Evolutionary conservation across 176 grass and related monocot genomes (phyloP), one percentile per base, ranked within the genome.

Genomic region (Oryza nivara): DNA sequence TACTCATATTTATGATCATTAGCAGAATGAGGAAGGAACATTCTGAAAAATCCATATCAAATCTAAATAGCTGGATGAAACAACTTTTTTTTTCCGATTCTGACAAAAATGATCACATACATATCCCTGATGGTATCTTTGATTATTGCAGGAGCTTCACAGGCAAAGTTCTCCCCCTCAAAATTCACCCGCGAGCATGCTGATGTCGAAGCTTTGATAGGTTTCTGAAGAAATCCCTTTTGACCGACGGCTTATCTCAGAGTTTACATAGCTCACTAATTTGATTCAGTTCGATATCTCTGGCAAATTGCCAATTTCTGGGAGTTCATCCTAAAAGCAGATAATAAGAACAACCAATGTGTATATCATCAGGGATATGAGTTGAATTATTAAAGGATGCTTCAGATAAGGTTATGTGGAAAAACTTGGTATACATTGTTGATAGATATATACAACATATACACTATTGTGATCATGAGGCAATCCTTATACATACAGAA

Each of bases 171-270:
- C 4, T 15, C 58, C 1, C 4, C 72, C 78, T 82, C 51, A 82
- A 7, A 51, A 11, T 0, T 26, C 26, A 5, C 16, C 3, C 12
- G 20, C n/a, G 28, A 26, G 10, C 58, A 12, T 61, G 16, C 19
- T 83, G n/a, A 43, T 83, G 2, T 87, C 88, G 2, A 90, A 87
- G 69, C 84, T 90, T 52, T 87, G 70, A 90, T 68, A 43, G 64
- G 65, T 60, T 38, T 35, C 2, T 43, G 7, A 46, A 61, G 46
- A 67, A 67, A 60, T 25, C 54, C 17, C 14, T 32, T 16, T 16
- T 28, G 2, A 40, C 67, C 5, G 26, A 7, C 14, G 0, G 7
- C 7, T 28, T 45, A 9, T n/a, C 7, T 28, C 13, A 47, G 28
- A 63, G 35, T 74, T 30, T 17, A 25, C 13, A n/a, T n/a, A 20